Base-by-base conservation (phyloP, 228 moss, liverwort and hornwort species). In the Sphagnum magellanicum region DNA sequence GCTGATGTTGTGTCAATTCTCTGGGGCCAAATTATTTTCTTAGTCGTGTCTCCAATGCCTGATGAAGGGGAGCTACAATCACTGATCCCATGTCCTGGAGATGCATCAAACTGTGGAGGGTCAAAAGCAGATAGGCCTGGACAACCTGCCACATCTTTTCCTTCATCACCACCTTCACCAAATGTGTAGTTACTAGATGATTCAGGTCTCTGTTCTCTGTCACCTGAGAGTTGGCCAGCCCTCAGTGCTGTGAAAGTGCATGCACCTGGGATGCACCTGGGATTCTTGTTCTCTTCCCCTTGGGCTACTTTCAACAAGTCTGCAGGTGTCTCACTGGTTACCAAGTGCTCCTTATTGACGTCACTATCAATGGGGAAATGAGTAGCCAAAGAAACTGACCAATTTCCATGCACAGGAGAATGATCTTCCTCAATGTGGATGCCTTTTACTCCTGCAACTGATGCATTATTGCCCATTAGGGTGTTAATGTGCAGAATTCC, bases 401-500 rank as follows among this genome's bases (percentile, higher is more conserved):
- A 71, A 63, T 77, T 78, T 74, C 84, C 80, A 55, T 74, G 82
- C 6, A 76, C 75, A 10, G 78, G 59, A 1, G 82, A 6, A 9
- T 71, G 75, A 63, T 76, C 88, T 58, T 82, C 85, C 53, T 71
- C 85, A 66, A 88, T 72, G 12, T 76, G 84, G 61, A 75, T 82
- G 57, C 78, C 84, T 0, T 78, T 61, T 63, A 85, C 82, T 16
- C 72, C 85, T n/a, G 82, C 88, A n/a, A 78, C 88, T 0, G 85
- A 80, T 32, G 98, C 89, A 74, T 85, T 74, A 72, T 88, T 82
- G 49, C 88, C 78, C 60, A 82, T 74, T 69, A 88, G 75, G 11
- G 97, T 90, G 61, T 93, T 98, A 78, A 93, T 98, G 79, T 91
- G 87, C 50, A 98, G 71, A n/a, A 91, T 85, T 8, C 97, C 97